These are phyloP conservation scores for Pseudomassariella vexata DNA, from an alignment of 2,329 filamentous ascomycete genomes.

Conservation along the genomic window DNA sequence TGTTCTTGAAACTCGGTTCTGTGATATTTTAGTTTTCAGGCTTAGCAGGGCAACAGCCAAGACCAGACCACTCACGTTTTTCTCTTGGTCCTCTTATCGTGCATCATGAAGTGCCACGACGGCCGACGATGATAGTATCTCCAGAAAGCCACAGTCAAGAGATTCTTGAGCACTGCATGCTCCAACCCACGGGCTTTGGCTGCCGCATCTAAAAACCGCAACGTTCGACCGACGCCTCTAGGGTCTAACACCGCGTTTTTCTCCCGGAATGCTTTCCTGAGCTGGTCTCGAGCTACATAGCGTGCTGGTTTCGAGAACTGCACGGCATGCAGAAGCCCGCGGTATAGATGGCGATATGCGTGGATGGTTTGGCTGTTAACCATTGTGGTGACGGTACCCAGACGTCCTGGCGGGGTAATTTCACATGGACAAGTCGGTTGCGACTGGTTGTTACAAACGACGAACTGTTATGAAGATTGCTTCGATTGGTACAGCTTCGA, in stretches of 20 bases:
- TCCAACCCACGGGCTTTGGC: constrained; percentile 59
- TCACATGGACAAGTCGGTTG: neutral
- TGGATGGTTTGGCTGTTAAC: constrained; percentile 43
- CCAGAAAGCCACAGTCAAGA: constrained; percentile 47
- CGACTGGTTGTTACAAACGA: neutral
- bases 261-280: constrained; percentile 56
- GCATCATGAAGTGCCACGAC: constrained; percentile 18
- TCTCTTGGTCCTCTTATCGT: constrained; percentile 9
- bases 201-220: constrained; percentile 65
- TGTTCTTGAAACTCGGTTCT: constrained; percentile 14
- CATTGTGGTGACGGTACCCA: constrained; percentile 17
- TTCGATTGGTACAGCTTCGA: no score
- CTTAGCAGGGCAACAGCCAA: neutral
- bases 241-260: constrained; percentile 37
- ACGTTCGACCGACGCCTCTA: constrained; percentile 54
- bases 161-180: constrained; percentile 65
- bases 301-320: constrained; percentile 66
- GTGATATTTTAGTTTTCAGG: neutral
- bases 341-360: constrained; percentile 67
- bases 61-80: constrained; percentile 5
- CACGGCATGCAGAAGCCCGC: constrained; percentile 61
- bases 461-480: neutral
- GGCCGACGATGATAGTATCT: constrained; percentile 21
- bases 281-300: constrained; percentile 52
- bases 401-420: no score